Evolutionary conservation across 1,284 basidiomycete species (phyloP), one percentile per base, ranked within the genome.

Genomic region (Apiotrichum siamense): DNA sequence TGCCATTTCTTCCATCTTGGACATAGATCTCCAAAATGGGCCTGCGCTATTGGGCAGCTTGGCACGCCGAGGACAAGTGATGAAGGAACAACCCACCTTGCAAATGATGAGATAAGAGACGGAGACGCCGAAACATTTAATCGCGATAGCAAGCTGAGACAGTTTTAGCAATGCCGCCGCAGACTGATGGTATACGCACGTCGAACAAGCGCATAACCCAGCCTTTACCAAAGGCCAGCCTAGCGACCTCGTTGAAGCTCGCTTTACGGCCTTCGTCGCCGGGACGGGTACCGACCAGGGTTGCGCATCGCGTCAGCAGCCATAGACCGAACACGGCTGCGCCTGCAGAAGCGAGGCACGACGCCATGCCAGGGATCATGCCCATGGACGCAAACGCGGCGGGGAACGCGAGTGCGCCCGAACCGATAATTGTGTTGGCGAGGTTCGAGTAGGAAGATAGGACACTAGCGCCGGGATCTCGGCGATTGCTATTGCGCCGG

Each of bases 41-140:
- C n/a, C n/a, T n/a, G n/a, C n/a, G n/a, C n/a, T n/a, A n/a, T n/a
- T n/a, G n/a, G n/a, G n/a, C n/a, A n/a, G n/a, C n/a, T n/a, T n/a
- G n/a, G n/a, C 31, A 26, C 39, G 32, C n/a, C 31, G 21, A 4
- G 13, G 33, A 35, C 13, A 35, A 7, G 13, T 5, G 12, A 2
- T 13, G 11, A 11, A n/a, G 26, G 3, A 18, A 39, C n/a, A 37
- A 54, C 69, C 44, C 38, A 85, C 84, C 76, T 96, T 96, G 75
- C 94, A 85, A 61, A 97, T 93, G 65, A 97, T 93, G 47, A 93
- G 79, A 69, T 93, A 94, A 78, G 90, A 94, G 61, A 96, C 87
- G 32, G 88, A 92, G 9, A 98, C 96, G 27, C 96, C 96, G 69
- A 94, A 94, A 72, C 91, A 97, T 71, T 97, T 97, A 70, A 87